phyloP scores from a whole-genome alignment of 805 yeast genomes.

The Hanseniaspora opuntiae region DNA sequence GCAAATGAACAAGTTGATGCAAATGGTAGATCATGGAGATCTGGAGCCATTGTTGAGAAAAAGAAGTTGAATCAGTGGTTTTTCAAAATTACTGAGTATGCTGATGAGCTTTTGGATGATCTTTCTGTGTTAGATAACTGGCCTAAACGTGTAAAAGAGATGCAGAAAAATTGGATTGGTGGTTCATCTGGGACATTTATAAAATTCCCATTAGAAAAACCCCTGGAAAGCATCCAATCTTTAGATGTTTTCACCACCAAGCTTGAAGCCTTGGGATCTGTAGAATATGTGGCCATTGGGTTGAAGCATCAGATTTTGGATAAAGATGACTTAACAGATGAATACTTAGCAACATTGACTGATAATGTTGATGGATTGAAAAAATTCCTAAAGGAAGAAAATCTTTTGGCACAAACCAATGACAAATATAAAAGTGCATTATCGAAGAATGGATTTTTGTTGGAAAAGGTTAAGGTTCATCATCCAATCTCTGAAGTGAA shows the following conservation, averaged over 20 bases:
- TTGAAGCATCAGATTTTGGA: conserved; percentile 50
- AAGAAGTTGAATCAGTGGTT: conserved; percentile 81
- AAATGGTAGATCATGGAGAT: conserved; percentile 88
- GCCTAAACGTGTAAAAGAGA: conserved; percentile 78
- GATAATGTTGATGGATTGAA: conserved; percentile 23
- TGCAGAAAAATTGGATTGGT: conserved; percentile 95
- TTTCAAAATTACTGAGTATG: conserved; percentile 73
- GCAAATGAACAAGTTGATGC: conserved; percentile 95
- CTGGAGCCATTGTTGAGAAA: conserved; percentile 89
- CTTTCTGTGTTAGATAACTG: conserved; percentile 49
- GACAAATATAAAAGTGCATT: conserved; percentile 22
- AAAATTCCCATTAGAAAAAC: conserved; percentile 29
- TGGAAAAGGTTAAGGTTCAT: conserved; percentile 32
- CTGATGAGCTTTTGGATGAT: conserved; percentile 53
- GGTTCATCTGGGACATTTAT: conserved; percentile 69
- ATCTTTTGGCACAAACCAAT: neutral
- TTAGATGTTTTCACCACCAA: conserved; percentile 69
- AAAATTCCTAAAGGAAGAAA: neutral
- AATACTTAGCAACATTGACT: conserved; percentile 36
- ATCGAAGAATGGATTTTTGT: conserved; percentile 47
- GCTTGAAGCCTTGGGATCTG: conserved; percentile 74
- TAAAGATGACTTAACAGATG: conserved; percentile 28
- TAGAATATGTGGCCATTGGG: conserved; percentile 71
- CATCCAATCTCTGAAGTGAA: conserved; percentile 42
- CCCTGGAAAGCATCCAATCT: conserved; percentile 13